These are phyloP conservation scores for Umbellularia californica DNA, from an alignment of 164 flowering plant species.

Conservation along the genomic window DNA sequence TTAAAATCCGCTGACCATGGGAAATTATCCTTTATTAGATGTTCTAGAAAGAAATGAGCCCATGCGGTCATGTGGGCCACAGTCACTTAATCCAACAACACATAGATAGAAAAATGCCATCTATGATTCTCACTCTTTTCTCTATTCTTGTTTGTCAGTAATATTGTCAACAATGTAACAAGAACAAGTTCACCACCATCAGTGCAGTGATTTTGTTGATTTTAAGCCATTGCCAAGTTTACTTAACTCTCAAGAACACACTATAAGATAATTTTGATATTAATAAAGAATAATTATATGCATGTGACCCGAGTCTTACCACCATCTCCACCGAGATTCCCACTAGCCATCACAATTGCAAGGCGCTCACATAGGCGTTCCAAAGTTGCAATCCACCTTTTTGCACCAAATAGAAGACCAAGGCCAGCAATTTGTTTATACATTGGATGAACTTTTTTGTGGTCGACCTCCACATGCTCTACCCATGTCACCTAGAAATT, in stretches of 20 bases:
- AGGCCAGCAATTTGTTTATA: conserved; percentile 58
- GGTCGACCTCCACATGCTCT: conserved; percentile 81
- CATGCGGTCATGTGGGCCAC: too few species aligned
- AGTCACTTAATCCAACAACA: too few species aligned
- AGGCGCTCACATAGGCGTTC: conserved; percentile 79
- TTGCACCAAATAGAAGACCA: conserved; percentile 76
- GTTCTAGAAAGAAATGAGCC: too few species aligned
- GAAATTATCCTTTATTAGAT: too few species aligned
- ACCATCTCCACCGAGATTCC: conserved; percentile 61
- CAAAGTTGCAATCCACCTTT: conserved; percentile 71
- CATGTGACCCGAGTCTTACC: conserved; percentile 6
- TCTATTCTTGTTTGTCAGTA: too few species aligned
- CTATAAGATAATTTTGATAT: neutral
- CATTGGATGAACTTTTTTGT: conserved; percentile 54
- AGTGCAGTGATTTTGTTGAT: neutral
- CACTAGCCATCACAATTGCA: conserved; percentile 71
- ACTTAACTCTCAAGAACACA: neutral
- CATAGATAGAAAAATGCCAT: too few species aligned
- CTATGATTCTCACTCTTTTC: too few species aligned
- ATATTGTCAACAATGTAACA: neutral
- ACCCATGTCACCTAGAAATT: conserved; percentile 72
- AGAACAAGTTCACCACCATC: neutral
- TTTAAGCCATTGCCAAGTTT: too few species aligned
- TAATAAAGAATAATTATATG: too few species aligned
- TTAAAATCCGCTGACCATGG: too few species aligned